These are phyloP conservation scores for Phialophora chinensis DNA, from an alignment of 2,329 filamentous ascomycete species.

Conservation along the genomic window DNA sequence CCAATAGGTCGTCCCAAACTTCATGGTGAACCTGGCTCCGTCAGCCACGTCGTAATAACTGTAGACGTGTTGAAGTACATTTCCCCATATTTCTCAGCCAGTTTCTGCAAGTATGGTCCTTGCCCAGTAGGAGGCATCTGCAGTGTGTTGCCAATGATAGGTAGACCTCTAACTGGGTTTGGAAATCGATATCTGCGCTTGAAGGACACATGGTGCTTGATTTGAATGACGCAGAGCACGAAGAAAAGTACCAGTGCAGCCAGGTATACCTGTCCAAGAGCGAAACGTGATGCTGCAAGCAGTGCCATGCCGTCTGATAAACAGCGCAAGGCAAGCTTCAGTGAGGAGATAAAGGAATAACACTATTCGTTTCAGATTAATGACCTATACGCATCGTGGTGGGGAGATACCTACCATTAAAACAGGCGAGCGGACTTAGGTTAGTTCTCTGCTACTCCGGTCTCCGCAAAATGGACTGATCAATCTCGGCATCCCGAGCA, in stretches of 20 bases:
- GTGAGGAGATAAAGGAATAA: not conserved
- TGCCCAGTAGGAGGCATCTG: not conserved
- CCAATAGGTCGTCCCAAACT: constrained; percentile 12
- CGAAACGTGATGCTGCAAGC: not conserved
- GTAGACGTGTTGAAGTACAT: constrained; percentile 3
- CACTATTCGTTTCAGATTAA: no score
- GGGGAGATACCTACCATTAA: no score
- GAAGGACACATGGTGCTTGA: not conserved
- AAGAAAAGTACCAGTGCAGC: not conserved
- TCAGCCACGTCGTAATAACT: not conserved
- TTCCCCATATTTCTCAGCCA: constrained; percentile 15
- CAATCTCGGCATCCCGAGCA: constrained; percentile 1
- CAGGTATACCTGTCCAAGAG: not conserved
- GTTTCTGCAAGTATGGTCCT: constrained; percentile 1
- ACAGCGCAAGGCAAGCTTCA: not conserved
- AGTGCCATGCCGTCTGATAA: not conserved
- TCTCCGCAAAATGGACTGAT: not conserved
- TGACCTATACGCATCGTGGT: no score
- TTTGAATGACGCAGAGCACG: constrained; percentile 1
- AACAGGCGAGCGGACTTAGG: no score
- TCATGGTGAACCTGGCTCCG: constrained; percentile 11
- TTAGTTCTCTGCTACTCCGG: no score
- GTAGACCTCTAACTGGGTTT: not conserved
- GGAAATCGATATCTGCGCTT: constrained; percentile 6
- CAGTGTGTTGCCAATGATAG: constrained; percentile 10